A percentile compares a stretch with the other conserved stretches of the same genome.
These are phyloP conservation scores for Papiliotrema fonsecae DNA, from an alignment of 1,284 basidiomycete genomes.

Conservation along the genomic window DNA sequence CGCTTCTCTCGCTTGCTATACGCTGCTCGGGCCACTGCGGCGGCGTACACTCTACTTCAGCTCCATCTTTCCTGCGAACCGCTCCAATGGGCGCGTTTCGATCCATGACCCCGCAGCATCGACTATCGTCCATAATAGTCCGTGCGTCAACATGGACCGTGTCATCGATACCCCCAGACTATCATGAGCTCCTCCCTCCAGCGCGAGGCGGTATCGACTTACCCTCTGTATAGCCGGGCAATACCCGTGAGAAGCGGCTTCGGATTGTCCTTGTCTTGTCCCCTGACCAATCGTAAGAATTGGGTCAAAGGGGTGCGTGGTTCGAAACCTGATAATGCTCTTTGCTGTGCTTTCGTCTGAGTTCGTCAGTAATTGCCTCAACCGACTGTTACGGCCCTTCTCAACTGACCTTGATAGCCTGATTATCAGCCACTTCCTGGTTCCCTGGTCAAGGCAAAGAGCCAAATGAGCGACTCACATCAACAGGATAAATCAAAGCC, in stretches of 20 bases:
- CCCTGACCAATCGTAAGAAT: conserved; percentile 42
- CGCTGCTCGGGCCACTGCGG: no score
- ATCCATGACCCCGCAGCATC: conserved; percentile 43
- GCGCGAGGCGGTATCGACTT: conserved; percentile 7
- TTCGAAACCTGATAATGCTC: conserved; percentile 39
- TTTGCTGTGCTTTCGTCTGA: conserved; percentile 47
- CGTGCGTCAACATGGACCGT: conserved; percentile 47
- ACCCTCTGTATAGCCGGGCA: conserved; percentile 43
- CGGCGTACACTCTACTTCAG: no score
- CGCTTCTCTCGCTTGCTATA: no score
- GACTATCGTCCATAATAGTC: conserved; percentile 47
- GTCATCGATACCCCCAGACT: conserved; percentile 47
- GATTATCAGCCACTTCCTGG: conserved; percentile 11
- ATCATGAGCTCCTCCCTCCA: background rate
- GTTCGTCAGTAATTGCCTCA: background rate
- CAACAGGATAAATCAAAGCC: conserved; percentile 48
- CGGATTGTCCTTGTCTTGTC: conserved; percentile 37
- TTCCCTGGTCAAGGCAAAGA: background rate
- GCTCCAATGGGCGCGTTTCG: conserved; percentile 37
- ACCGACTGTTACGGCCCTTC: background rate
- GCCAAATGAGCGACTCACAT: conserved; percentile 30
- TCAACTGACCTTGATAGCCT: conserved; percentile 41
- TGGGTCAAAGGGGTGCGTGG: conserved; percentile 38
- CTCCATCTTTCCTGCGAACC: no score
- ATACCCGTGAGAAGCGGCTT: conserved; percentile 43